Evolutionary conservation across 768 basidiomycete genomes (phyloP), one percentile per base, ranked within the genome.

Genomic region (Sarcodon sp.): DNA sequence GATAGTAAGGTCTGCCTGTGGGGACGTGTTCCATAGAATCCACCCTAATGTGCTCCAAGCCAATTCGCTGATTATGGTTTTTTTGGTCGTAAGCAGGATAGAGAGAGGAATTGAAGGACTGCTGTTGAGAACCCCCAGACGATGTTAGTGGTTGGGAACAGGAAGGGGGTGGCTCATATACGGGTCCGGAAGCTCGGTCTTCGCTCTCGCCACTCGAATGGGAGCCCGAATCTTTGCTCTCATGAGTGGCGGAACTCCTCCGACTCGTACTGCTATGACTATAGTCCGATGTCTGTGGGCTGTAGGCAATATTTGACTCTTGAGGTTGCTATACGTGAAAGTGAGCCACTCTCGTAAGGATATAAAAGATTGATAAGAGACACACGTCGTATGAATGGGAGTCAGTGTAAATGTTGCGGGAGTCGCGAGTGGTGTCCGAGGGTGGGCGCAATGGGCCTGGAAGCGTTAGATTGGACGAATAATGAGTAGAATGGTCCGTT

Each of bases 71-170:
- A 27, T 27, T 27, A 27, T 3, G 21, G 7, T 36, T 12, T 2
- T 47, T 21, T 7, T 41, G 21, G 27, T 51, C 50, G 39, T 51
- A 51, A 18, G 50, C 46, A 4, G 46, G 50, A 36, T 51, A 51
- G 13, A 35, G 50, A 8, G 33, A 6, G 6, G 39, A 11, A 7
- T 15, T 15, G 13, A 27, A 27, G 13, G 27, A 7, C 16, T 7
- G 8, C 13, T 15, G 39, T 27, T 7, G 39, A 16, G 39, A 8
- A 7, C 16, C 39, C 27, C 13, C 16, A 41, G 15, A 6, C 8
- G 13, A 7, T 41, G 39, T 16, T 16, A 41, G 27, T 41, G 15
- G 39, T 16, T 13, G 15, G 39, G 15, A 41, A 11, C n/a, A 7
- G 21, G 21, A 27, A 27, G 21, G 21, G 21, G 21, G 21, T 27